These are phyloP conservation scores for Eimeria sp. DNA, from an alignment of 169 alveolate genomes.

Conservation along the genomic window DNA sequence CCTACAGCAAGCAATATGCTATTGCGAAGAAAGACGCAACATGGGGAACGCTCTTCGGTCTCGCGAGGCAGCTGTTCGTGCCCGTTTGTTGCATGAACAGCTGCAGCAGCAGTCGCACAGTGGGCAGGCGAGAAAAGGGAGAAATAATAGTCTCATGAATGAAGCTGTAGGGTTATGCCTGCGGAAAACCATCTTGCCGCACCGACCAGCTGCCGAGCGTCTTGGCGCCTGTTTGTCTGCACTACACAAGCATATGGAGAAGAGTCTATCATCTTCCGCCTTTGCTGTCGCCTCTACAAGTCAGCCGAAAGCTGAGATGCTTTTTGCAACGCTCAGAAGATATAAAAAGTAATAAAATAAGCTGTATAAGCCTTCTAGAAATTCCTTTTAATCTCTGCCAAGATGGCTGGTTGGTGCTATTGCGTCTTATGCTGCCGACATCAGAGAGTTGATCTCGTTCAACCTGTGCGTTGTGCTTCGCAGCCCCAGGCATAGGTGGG, in stretches of 20 bases:
- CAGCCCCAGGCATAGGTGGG: constrained; percentile 72
- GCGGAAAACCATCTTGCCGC: not conserved
- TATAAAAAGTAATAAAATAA: not conserved
- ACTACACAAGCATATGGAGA: constrained; percentile 61
- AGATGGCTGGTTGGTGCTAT: not conserved
- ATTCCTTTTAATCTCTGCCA: not conserved
- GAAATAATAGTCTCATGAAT: constrained; percentile 39
- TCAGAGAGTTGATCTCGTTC: not conserved
- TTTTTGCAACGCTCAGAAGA: constrained; percentile 19
- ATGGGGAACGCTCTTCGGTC: constrained; percentile 67
- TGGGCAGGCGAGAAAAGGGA: not conserved
- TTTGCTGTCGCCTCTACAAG: constrained; percentile 71
- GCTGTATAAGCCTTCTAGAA: not conserved
- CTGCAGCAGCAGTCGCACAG: constrained; percentile 42
- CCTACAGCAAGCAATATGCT: constrained; percentile 49
- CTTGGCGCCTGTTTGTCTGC: constrained; percentile 41
- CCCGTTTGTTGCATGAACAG: constrained; percentile 48
- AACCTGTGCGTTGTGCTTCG: not conserved
- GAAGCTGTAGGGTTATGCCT: constrained; percentile 54
- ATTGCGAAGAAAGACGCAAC: constrained; percentile 54
- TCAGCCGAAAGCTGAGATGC: constrained; percentile 40
- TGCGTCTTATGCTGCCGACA: not conserved
- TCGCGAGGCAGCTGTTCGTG: constrained; percentile 70
- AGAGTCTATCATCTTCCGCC: constrained; percentile 20
- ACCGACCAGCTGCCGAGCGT: constrained; percentile 46